These are phyloP conservation scores for Coix lacrymajobi DNA, from an alignment of 176 grass and related monocot genomes.

Conservation along the genomic window DNA sequence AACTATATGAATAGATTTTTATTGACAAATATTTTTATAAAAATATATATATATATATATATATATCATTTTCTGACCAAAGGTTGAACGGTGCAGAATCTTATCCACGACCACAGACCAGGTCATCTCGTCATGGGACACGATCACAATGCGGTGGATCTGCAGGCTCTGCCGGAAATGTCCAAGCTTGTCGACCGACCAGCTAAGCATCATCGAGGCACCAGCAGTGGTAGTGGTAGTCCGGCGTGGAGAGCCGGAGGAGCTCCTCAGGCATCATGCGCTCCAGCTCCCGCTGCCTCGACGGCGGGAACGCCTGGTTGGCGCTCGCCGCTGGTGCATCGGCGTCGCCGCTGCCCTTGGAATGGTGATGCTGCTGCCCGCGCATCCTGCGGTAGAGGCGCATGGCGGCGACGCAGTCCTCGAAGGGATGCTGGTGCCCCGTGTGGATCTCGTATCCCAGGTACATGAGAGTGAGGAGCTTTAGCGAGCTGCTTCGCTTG, in stretches of 20 bases:
- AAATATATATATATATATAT: too few species aligned
- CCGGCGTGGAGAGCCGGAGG: conserved; percentile 35
- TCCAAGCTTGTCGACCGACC: not conserved
- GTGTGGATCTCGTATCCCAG: too few species aligned
- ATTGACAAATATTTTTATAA: too few species aligned
- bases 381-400: conserved; percentile 62
- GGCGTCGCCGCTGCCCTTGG: not conserved
- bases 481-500: conserved; percentile 70
- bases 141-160: too few species aligned
- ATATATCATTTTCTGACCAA: too few species aligned
- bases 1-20: too few species aligned
- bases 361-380: conserved; percentile 24
- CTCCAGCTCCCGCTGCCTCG: conserved; percentile 50
- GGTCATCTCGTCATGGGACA: too few species aligned
- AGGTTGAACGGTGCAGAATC: too few species aligned
- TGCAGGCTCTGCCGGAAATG: not conserved
- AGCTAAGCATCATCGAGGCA: conserved; percentile 54
- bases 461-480: too few species aligned
- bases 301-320: conserved; percentile 37
- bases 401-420: conserved; percentile 46
- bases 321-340: not conserved
- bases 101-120: too few species aligned
- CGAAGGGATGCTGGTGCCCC: conserved; percentile 43
- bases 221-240: conserved; percentile 77
- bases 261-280: conserved; percentile 57